A percentile compares a stretch with the other conserved stretches of the same genome.
Evolutionary conservation across 148 eudicot species (phyloP).

Genomic region (Vaccinium corymbosum): DNA sequence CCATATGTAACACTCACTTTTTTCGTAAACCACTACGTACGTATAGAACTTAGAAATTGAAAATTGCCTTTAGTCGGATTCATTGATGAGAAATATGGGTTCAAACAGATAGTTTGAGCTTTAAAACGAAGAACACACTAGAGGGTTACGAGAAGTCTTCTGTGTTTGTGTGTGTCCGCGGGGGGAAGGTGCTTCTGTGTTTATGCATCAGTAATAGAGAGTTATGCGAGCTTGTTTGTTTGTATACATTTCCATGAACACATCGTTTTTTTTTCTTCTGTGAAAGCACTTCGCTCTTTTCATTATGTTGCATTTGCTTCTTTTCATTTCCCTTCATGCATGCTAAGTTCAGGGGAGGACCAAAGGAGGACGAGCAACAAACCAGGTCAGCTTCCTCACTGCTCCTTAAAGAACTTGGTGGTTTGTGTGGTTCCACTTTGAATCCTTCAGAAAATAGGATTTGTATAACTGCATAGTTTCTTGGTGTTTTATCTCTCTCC

Average conservation of each 20-base stretch:
- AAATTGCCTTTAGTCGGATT: background rate
- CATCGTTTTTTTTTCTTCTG: background rate
- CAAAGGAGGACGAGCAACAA: constrained; percentile 12
- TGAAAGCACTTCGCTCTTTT: constrained; percentile 2
- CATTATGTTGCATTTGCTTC: constrained; percentile 15
- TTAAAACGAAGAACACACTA: background rate
- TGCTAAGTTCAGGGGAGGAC: constrained; percentile 16
- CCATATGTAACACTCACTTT: background rate
- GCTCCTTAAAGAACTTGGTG: background rate
- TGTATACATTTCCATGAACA: background rate
- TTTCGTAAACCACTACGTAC: background rate
- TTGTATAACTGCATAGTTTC: background rate
- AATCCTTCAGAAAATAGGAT: background rate
- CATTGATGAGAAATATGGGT: background rate
- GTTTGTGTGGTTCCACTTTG: background rate
- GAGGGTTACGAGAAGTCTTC: too few species aligned
- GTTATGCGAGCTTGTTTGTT: background rate
- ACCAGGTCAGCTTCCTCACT: constrained; percentile 14
- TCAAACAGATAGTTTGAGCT: background rate
- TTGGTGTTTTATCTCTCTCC: background rate
- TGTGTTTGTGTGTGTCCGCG: background rate
- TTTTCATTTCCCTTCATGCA: constrained; percentile 8
- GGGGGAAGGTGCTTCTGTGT: background rate
- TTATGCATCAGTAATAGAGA: background rate
- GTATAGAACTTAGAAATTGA: background rate